Evolutionary conservation across 139 green algal species (phyloP).

Genomic region (Micromonas commoda): DNA sequence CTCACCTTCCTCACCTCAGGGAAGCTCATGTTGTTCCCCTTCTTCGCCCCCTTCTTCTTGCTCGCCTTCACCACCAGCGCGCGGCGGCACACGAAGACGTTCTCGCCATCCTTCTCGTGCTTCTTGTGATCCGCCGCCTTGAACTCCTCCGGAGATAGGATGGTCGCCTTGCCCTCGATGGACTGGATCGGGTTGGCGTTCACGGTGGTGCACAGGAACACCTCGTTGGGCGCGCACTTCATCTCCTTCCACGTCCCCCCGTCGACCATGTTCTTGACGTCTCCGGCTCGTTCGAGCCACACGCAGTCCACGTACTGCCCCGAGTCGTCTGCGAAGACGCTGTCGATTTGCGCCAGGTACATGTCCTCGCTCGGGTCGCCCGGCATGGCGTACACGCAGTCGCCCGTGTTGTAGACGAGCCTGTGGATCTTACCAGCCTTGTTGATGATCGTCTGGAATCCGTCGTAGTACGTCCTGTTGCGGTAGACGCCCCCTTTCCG

Average conservation of each 20-base stretch:
- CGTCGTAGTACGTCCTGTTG: not conserved
- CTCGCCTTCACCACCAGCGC: not conserved
- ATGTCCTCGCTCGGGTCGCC: not conserved
- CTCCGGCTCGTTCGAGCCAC: not conserved
- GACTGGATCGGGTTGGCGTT: not conserved
- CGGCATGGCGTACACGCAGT: not conserved
- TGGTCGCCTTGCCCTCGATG: not conserved
- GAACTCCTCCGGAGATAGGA: not conserved
- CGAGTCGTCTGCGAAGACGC: not conserved
- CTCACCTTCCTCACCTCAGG: no score
- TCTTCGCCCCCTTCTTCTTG: not conserved
- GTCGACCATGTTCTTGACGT: not conserved
- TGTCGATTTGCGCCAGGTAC: not conserved
- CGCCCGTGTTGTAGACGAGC: not conserved
- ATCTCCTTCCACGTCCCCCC: not conserved
- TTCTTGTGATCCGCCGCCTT: not conserved
- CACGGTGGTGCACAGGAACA: not conserved
- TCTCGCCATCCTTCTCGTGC: not conserved
- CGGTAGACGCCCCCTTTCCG: not conserved
- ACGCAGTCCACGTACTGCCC: not conserved
- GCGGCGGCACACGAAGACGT: not conserved
- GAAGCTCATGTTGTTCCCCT: not conserved
- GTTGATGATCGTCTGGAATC: not conserved
- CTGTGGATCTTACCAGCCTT: not conserved
- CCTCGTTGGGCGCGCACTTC: not conserved